A percentile compares a stretch with the other conserved stretches of the same genome.
Evolutionary conservation across 2,329 filamentous ascomycete genomes (phyloP).

Genomic region (Remersonia thermophila): DNA sequence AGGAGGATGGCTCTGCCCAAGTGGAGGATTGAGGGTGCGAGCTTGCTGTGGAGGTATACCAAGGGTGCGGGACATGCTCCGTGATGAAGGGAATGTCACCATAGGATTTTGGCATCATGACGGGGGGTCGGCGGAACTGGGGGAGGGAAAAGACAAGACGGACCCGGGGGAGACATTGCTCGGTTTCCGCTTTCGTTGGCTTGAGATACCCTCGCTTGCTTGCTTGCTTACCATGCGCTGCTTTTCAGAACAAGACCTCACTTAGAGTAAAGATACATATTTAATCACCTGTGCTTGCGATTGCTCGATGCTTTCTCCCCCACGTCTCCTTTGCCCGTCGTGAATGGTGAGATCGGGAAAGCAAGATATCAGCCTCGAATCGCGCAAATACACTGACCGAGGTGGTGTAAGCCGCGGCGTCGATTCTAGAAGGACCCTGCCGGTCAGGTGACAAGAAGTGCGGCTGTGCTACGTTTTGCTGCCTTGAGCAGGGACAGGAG

Average conservation of each 20-base stretch:
- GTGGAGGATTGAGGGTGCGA: conserved; percentile 20
- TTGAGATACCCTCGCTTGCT: conserved; percentile 8
- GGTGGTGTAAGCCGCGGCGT: neutral
- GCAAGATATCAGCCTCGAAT: too few relatives aligned
- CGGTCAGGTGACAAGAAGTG: too few relatives aligned
- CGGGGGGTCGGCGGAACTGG: neutral
- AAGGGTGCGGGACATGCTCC: conserved; percentile 5
- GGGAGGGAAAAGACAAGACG: neutral
- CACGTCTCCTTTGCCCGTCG: too few relatives aligned
- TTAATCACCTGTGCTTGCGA: too few relatives aligned
- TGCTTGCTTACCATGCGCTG: too few relatives aligned
- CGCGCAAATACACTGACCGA: too few relatives aligned
- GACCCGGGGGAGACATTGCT: neutral
- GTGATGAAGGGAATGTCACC: neutral
- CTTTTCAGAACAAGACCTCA: too few relatives aligned
- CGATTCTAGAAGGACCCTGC: conserved; percentile 3
- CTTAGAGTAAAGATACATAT: too few relatives aligned
- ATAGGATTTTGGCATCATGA: neutral
- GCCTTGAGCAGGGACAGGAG: too few relatives aligned
- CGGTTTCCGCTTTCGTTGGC: neutral
- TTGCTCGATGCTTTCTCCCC: too few relatives aligned
- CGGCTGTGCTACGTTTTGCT: too few relatives aligned
- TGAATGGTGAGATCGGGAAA: too few relatives aligned
- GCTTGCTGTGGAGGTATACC: conserved; percentile 21
- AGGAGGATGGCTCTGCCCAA: conserved; percentile 7